Evolutionary conservation across 1,284 basidiomycete genomes (phyloP).

Genomic region (Ceratobasidium sp.): DNA sequence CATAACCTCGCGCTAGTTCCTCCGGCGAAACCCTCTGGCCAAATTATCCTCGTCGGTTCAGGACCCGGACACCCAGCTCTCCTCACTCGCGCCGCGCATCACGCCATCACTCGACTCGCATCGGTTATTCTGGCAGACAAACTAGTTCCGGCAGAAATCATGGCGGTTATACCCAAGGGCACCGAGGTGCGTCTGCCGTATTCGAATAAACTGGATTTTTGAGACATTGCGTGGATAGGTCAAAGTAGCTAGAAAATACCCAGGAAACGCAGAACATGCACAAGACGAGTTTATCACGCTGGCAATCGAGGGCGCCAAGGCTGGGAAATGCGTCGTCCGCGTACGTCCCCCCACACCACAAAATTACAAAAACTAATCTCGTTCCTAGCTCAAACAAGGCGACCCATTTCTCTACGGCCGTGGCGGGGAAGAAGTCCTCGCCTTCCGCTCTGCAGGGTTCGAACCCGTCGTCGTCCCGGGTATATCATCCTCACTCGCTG

Average conservation of each 20-base stretch:
- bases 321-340: slow-evolving; percentile 89
- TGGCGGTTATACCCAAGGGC: slow-evolving; percentile 84
- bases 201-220: neutral
- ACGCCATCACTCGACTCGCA: slow-evolving; percentile 82
- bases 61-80: slow-evolving; percentile 95
- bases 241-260: slow-evolving; percentile 93
- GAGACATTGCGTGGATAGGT: slow-evolving; percentile 49
- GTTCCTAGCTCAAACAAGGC: slow-evolving; percentile 87
- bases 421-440: slow-evolving; percentile 93
- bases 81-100: slow-evolving; percentile 88
- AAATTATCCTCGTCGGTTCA: slow-evolving; percentile 91
- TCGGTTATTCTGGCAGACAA: slow-evolving; percentile 95
- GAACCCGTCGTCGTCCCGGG: slow-evolving; percentile 90
- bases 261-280: slow-evolving; percentile 95
- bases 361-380: neutral
- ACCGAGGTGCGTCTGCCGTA: slow-evolving; percentile 69
- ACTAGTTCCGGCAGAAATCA: slow-evolving; percentile 92
- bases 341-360: slow-evolving; percentile 60
- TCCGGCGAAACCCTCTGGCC: slow-evolving; percentile 61
- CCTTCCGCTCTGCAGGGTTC: slow-evolving; percentile 87
- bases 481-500: slow-evolving; percentile 89
- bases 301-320: slow-evolving; percentile 83
- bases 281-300: slow-evolving; percentile 95
- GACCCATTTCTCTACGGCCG: slow-evolving; percentile 96
- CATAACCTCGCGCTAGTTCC: slow-evolving; percentile 47